Conservation (phyloP, 163 green algal species). For the Scenedesmus sp. region DNA sequence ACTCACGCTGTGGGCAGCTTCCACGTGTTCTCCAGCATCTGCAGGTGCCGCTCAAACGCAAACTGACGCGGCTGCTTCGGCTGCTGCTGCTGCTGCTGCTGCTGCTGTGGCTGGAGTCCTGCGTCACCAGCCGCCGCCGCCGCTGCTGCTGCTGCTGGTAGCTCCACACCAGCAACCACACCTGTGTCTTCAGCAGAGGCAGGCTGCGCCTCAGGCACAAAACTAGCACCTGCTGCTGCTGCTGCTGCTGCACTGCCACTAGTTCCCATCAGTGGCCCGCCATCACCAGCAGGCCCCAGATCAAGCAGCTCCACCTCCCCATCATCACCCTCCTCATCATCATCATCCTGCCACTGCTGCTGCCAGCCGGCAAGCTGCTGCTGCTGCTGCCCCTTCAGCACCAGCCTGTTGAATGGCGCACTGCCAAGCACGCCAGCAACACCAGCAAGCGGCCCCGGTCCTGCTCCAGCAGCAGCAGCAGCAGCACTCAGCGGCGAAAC, state of each 20-base stretch:
- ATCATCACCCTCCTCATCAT: neutral
- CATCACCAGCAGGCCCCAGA: neutral
- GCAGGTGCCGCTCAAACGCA: conserved; percentile 8
- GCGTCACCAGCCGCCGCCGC: neutral
- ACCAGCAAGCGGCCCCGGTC: neutral
- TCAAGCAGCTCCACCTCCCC: neutral
- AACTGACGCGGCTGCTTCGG: conserved; percentile 4
- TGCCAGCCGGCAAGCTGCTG: neutral
- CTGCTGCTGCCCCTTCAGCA: neutral
- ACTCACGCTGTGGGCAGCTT: conserved; percentile 40
- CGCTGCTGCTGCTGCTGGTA: neutral
- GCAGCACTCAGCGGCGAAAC: neutral
- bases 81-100: conserved; percentile 35
- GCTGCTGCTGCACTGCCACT: neutral
- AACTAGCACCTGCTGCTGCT: neutral
- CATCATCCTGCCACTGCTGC: neutral
- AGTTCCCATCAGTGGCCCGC: neutral
- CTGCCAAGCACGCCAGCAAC: neutral
- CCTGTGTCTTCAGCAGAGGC: neutral
- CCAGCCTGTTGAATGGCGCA: neutral
- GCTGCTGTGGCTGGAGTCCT: too few relatives aligned
- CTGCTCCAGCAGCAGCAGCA: neutral
- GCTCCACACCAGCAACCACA: neutral
- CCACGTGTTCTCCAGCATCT: neutral
- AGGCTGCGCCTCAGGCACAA: neutral